Evolutionary conservation across 2,329 filamentous ascomycete genomes (phyloP).

Genomic region (Aspergillus clavatus): DNA sequence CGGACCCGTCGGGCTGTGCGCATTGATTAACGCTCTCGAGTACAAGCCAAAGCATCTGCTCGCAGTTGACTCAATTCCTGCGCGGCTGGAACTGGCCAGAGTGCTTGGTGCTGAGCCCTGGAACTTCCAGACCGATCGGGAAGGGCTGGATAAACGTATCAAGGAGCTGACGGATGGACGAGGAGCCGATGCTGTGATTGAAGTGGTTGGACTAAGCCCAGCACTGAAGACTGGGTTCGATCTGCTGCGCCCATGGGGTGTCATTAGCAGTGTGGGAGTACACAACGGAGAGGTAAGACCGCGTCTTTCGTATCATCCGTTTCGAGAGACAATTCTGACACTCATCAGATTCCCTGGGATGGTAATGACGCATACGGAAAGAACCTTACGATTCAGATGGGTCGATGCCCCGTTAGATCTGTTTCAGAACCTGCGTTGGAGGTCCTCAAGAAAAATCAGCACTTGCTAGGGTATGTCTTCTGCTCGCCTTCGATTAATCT

Average conservation of each 20-base stretch:
- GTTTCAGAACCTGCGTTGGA: constrained; percentile 63
- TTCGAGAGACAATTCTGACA: constrained; percentile 16
- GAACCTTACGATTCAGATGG: constrained; percentile 70
- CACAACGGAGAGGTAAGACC: constrained; percentile 67
- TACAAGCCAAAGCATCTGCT: constrained; percentile 70
- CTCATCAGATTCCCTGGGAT: constrained; percentile 57
- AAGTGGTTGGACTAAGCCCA: constrained; percentile 67
- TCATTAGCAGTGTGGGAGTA: constrained; percentile 70
- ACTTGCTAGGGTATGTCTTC: constrained; percentile 57
- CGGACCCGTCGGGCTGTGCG: constrained; percentile 80
- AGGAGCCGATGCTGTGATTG: constrained; percentile 79
- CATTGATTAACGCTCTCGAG: constrained; percentile 70
- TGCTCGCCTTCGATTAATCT: not conserved
- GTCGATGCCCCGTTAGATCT: constrained; percentile 67
- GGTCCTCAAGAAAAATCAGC: constrained; percentile 61
- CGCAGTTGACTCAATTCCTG: constrained; percentile 72
- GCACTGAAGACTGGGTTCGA: constrained; percentile 68
- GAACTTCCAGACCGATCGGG: constrained; percentile 66
- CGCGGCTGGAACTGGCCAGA: constrained; percentile 67
- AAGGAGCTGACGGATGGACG: constrained; percentile 71
- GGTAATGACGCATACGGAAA: constrained; percentile 63
- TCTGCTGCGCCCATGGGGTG: constrained; percentile 65
- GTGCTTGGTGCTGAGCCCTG: constrained; percentile 74
- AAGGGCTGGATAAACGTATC: constrained; percentile 63
- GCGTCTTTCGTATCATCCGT: not conserved